Evolutionary conservation across 2,329 filamentous ascomycete genomes (phyloP), one percentile per base, ranked within the genome.

Genomic region (Cadophora malorum): DNA sequence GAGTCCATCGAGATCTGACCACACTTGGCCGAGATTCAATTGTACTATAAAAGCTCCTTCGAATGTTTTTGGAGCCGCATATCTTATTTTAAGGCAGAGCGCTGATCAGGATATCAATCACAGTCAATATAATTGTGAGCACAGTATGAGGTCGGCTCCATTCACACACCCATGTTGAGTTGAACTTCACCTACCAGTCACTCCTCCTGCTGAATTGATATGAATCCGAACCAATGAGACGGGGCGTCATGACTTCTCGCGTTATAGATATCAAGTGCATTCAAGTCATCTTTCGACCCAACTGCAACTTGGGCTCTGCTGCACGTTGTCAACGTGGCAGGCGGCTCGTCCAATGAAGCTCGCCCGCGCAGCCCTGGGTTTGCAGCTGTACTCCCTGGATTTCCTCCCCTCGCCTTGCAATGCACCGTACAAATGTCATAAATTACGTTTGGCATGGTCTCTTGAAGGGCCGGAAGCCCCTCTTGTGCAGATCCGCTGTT

Each of bases 251-350:
- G 56, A 33, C 16, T 4, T 14, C 35, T 41, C 35, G 35, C 56
- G 21, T 3, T 59, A 21, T n/a, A 19, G n/a, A 16, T 21, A 45
- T 28, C 56, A 9, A 14, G 21, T 45, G 31, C 31, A 21, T 38
- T 58, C 55, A 38, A 10, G 41, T 45, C 21, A 45, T 59, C n/a
- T 59, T 59, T 41, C 56, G 33, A 59, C 56, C 56, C 56, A 45
- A 59, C n/a, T 35, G 10, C 35, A 12, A 23, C 56, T 58, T 35
- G 21, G 33, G 31, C 31, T 35, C 55, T 41, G 35, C 56, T 59
- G 56, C 56, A 59, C 35, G 56, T n/a, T 58, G 55, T 55, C 55
- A 14, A 59, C 56, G 56, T 59, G 56, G 56, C 56, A 59, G 21
- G 56, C 35, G n/a, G 35, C 35, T 38, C 35, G 33, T 25, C 56